These are phyloP conservation scores for Rhodotorula taiwanensis DNA, from an alignment of 768 basidiomycete genomes.

Conservation along the genomic window DNA sequence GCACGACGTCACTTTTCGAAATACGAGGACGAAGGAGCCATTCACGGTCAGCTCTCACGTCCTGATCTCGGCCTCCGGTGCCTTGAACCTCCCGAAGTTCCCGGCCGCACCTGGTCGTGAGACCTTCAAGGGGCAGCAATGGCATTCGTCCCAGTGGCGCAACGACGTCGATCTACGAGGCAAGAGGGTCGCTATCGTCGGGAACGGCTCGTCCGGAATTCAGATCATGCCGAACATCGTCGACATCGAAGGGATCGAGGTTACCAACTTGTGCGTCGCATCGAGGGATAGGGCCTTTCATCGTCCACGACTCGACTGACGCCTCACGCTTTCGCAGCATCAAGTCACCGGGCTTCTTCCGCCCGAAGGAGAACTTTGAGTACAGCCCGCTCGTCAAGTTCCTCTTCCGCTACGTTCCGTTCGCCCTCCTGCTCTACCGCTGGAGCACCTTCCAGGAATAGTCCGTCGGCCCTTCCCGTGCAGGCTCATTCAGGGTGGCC, in stretches of 20 bases:
- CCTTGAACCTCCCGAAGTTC: constrained; percentile 51
- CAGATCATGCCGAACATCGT: constrained; percentile 47
- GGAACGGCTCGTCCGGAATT: constrained; percentile 60
- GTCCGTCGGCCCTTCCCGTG: background rate
- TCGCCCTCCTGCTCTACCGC: constrained; percentile 21
- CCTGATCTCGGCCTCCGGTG: constrained; percentile 51
- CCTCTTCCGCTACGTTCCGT: constrained; percentile 30
- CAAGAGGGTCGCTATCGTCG: constrained; percentile 58
- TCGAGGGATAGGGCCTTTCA: no score
- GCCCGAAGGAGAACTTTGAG: constrained; percentile 21
- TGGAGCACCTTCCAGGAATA: constrained; percentile 32
- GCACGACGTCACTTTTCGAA: constrained; percentile 49
- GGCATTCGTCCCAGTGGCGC: constrained; percentile 57
- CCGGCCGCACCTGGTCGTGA: constrained; percentile 50
- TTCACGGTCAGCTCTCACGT: constrained; percentile 48
- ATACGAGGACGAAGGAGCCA: constrained; percentile 46
- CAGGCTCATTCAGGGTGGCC: background rate
- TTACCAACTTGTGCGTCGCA: constrained; percentile 48
- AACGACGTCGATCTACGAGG: constrained; percentile 53
- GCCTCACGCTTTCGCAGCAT: background rate
- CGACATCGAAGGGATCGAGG: constrained; percentile 34
- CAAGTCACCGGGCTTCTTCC: constrained; percentile 23
- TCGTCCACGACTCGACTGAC: no score
- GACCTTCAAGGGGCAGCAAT: constrained; percentile 52
- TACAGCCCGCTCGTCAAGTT: constrained; percentile 13